Evolutionary conservation across 805 yeast species (phyloP), one percentile per base, ranked within the genome.

Genomic region (Cyberlindnera xylosilytica): DNA sequence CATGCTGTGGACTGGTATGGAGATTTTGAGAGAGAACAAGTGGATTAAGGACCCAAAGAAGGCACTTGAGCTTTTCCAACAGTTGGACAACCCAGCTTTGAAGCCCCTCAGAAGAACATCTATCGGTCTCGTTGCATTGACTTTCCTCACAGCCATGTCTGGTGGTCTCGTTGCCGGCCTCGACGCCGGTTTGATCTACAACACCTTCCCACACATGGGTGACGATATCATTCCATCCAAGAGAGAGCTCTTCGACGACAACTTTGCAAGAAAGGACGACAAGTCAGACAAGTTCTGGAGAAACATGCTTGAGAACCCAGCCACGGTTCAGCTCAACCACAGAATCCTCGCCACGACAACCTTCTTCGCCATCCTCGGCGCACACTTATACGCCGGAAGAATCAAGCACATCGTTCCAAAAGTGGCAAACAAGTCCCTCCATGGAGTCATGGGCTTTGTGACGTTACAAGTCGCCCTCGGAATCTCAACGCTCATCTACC

Each of bases 141-240:
- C 91, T 1, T 91, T 89, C 54, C 45, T 83, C 31, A 93, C 99
- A 16, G 96, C 97, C 15, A 85, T 93, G 95, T 79, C 96, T 10
- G 99, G 99, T 47, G 97, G 96, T 13, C 79, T 93, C 73, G 99
- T 93, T 34, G 99, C 99, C 13, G 99, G 99, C 8, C 72, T 93
- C 42, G 99, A 93, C 65, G 99, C 99, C 3, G 99, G 99, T 38
- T 71, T 90, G 64, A 89, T 93, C 52, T 93, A 93, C 66, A 93
- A 93, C 64, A 83, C 95, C 4, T 93, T 89, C 76, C 99, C 99
- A 24, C 86, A 83, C 56, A 93, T 93, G 99, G 98, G 98, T 32
- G 87, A 87, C 38, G 78, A 76, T 31, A 74, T 76, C 67, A 50
- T 85, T 29, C 99, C 99, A 9, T 75, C 85, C 15, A 64, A 60